Evolutionary conservation across 441 rosid species (phyloP).

Genomic region (Adansonia grandidieri): DNA sequence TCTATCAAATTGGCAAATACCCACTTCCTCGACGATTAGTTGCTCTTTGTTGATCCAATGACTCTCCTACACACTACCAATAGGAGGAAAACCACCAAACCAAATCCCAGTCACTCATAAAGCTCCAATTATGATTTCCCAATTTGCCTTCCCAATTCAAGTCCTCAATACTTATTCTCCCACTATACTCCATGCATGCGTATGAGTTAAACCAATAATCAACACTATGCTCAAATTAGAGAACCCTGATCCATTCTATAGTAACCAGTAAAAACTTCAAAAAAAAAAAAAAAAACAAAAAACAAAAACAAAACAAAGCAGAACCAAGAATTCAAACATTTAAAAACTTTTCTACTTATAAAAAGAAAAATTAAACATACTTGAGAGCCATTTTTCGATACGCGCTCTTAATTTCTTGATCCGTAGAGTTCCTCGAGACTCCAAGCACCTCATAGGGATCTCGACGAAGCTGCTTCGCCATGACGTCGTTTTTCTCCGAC

Average conservation of each 20-base stretch:
- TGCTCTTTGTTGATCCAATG: not conserved
- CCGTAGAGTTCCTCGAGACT: slow-evolving; percentile 71
- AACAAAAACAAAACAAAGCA: no score
- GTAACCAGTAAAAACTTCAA: not conserved
- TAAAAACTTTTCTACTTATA: not conserved
- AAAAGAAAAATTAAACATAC: slow-evolving; percentile 39
- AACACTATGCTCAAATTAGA: not conserved
- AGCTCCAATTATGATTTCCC: not conserved
- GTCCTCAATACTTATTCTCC: not conserved
- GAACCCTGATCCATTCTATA: slow-evolving; percentile 1
- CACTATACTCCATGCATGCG: not conserved
- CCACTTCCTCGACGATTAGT: not conserved
- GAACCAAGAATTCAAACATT: not conserved
- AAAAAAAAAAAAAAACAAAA: not conserved
- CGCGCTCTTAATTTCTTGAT: slow-evolving; percentile 89
- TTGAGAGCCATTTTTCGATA: slow-evolving; percentile 95
- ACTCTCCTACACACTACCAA: not conserved
- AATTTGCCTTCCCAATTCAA: not conserved
- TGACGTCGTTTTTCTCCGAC: slow-evolving; percentile 70
- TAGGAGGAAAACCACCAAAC: not conserved
- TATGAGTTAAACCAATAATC: not conserved
- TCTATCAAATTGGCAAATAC: not conserved
- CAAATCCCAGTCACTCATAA: slow-evolving; percentile 9
- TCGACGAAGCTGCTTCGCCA: slow-evolving; percentile 71
- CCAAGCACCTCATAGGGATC: slow-evolving; percentile 92